Evolutionary conservation across 2,329 filamentous ascomycete species (phyloP), one percentile per base, ranked within the genome.

Genomic region (Ophiosphaerella narmari): DNA sequence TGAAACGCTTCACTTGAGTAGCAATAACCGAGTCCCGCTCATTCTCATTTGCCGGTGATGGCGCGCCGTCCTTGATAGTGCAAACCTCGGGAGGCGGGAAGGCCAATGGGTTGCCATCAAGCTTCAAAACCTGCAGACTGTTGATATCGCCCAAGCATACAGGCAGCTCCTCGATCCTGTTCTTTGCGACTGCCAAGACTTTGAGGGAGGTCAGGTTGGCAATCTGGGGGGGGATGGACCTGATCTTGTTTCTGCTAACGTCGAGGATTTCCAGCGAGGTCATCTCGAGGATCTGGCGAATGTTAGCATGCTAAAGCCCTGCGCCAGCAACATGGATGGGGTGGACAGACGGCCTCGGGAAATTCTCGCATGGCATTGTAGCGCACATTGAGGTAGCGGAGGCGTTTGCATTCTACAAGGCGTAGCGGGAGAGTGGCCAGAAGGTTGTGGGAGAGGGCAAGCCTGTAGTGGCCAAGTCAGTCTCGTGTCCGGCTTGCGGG

Each of bases 221-320:
- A 54, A 97, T 89, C 46, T 92, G 88, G 39, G 87, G 84, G 0
- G 93, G 91, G 2, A 97, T 81, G 8, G 83, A 78, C 40, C 83
- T 84, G 54, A 97, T 86, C 71, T 88, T 90, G 71, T 97, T 97
- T 63, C 90, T 85, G 70, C 91, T 92, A 46, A 97, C 82, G 75
- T 97, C 93, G 54, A 97, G 83, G 51, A 97, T 96, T 75, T 97
- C 92, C 47, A 97, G 83, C 31, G 91, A 89, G 44, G 85, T 87
- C 54, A 97, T 81, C 72, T 91, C 86, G 70, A 93, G 92, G 50
- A 97, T 84, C 91, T 96, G 68, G n/a, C 32, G 33, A 18, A 38
- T 24, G 57, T 58, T 43, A 64, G 48, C 38, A 52, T 5, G 32
- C 37, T 16, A 18, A 4, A 33, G 43, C 37, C 14, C 39, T 26